Conservation (phyloP, 805 yeast genomes). For the Lipomyces orientalis region DNA sequence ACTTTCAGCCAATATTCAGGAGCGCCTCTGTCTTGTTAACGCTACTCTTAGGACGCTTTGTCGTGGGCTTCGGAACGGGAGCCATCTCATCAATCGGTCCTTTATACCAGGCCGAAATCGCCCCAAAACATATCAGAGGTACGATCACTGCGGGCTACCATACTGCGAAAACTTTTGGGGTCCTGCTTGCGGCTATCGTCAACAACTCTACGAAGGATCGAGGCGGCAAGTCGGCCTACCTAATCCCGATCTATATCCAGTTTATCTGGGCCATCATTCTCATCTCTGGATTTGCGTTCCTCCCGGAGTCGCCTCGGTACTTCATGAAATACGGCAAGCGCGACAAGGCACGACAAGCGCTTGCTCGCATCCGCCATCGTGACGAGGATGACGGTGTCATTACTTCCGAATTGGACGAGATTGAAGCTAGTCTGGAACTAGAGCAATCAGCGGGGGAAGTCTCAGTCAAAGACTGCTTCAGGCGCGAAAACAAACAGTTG, state of each 20-base stretch:
- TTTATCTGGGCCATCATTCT: conserved; percentile 65
- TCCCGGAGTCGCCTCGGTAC: conserved; percentile 82
- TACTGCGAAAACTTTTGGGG: conserved; percentile 74
- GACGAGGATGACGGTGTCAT: conserved; percentile 54
- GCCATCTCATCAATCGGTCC: conserved; percentile 77
- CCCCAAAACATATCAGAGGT: conserved; percentile 81
- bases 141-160: conserved; percentile 78
- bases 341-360: conserved; percentile 61
- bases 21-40: not conserved
- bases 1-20: not conserved
- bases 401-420: conserved; percentile 55
- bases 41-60: conserved; percentile 56
- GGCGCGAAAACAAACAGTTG: conserved; percentile 42
- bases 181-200: conserved; percentile 70
- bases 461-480: conserved; percentile 36
- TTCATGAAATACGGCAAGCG: conserved; percentile 61
- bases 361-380: conserved; percentile 54
- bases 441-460: conserved; percentile 45
- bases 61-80: conserved; percentile 81
- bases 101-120: conserved; percentile 76
- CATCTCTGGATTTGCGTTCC: conserved; percentile 61
- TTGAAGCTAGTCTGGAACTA: conserved; percentile 55
- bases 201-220: conserved; percentile 69
- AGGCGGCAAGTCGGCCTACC: conserved; percentile 62
- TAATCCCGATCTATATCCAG: conserved; percentile 77